Evolutionary conservation across 2,329 filamentous ascomycete genomes (phyloP).

Genomic region (Stemphylium lycopersici): DNA sequence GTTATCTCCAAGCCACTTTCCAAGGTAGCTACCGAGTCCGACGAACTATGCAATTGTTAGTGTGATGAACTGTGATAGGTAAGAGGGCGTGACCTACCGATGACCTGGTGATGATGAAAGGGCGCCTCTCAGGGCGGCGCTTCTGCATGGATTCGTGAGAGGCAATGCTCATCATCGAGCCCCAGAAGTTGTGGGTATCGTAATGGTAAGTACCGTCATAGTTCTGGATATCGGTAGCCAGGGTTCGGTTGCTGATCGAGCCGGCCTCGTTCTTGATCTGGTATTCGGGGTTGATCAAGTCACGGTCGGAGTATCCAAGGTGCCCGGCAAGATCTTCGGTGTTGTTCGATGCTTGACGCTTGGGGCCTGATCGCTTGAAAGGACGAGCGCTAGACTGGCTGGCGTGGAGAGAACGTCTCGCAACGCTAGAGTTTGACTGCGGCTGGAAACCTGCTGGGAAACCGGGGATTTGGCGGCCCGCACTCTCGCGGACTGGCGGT

Average conservation of each 20-base stretch:
- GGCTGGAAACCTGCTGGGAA: slow-evolving; percentile 73
- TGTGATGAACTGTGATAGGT: not conserved
- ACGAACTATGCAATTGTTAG: slow-evolving; percentile 57
- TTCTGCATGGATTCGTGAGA: slow-evolving; percentile 70
- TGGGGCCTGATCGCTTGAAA: slow-evolving; percentile 5
- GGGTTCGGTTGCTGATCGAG: slow-evolving; percentile 55
- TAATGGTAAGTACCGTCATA: slow-evolving; percentile 71
- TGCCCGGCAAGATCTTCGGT: slow-evolving; percentile 45
- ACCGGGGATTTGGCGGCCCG: slow-evolving; percentile 68
- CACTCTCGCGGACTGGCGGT: slow-evolving; percentile 65
- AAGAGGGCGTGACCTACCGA: slow-evolving; percentile 50
- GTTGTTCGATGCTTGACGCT: slow-evolving; percentile 31
- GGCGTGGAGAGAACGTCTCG: slow-evolving; percentile 17
- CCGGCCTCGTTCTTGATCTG: slow-evolving; percentile 63
- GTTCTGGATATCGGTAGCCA: slow-evolving; percentile 71
- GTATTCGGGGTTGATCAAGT: slow-evolving; percentile 70
- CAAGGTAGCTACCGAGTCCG: slow-evolving; percentile 67
- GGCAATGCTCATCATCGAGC: slow-evolving; percentile 72
- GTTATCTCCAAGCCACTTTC: slow-evolving; percentile 66
- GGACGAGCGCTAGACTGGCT: slow-evolving; percentile 8
- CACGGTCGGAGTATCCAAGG: slow-evolving; percentile 65
- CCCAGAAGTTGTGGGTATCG: slow-evolving; percentile 78
- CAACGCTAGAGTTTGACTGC: slow-evolving; percentile 18
- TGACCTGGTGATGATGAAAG: slow-evolving; percentile 74
- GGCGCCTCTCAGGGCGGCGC: slow-evolving; percentile 67